phyloP scores from a whole-genome alignment of 2,329 filamentous ascomycete species.

The Calonectria pauciramosa region DNA sequence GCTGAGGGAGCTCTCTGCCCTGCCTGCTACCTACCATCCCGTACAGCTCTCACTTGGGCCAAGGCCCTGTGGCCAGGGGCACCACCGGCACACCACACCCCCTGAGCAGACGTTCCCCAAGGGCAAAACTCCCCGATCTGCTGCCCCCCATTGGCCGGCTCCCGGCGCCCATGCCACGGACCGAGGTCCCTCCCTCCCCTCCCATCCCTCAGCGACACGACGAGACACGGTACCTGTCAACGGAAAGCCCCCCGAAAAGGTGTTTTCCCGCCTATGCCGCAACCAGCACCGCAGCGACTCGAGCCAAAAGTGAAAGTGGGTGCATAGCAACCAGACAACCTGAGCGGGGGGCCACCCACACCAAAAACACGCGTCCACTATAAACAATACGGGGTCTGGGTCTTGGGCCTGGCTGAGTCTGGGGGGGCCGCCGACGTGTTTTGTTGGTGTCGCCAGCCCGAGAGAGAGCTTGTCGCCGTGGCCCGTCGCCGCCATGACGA shows the following conservation, averaged over 20 bases:
- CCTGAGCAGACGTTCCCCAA: slow-evolving; percentile 10
- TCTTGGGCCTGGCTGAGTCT: not conserved
- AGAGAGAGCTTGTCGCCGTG: not conserved
- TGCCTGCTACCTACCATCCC: not conserved
- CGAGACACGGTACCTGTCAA: slow-evolving; percentile 10
- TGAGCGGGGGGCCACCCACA: not conserved
- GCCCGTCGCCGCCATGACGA: not conserved
- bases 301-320: slow-evolving; percentile 7
- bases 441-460: not conserved
- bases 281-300: not conserved
- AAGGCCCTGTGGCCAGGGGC: slow-evolving; percentile 1
- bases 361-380: slow-evolving; percentile 18
- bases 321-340: slow-evolving; percentile 23
- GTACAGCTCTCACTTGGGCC: not conserved
- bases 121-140: slow-evolving; percentile 3
- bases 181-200: slow-evolving; percentile 20
- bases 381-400: slow-evolving; percentile 14
- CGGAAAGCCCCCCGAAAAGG: slow-evolving; percentile 15
- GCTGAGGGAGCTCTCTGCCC: not conserved
- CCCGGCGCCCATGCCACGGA: slow-evolving; percentile 7
- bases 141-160: slow-evolving; percentile 8
- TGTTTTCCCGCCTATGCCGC: slow-evolving; percentile 11
- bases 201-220: not conserved
- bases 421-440: not conserved
- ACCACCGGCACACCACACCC: not conserved